Evolutionary conservation across 495 filamentous ascomycete species (phyloP).

Genomic region (Aspergillus baeticus): DNA sequence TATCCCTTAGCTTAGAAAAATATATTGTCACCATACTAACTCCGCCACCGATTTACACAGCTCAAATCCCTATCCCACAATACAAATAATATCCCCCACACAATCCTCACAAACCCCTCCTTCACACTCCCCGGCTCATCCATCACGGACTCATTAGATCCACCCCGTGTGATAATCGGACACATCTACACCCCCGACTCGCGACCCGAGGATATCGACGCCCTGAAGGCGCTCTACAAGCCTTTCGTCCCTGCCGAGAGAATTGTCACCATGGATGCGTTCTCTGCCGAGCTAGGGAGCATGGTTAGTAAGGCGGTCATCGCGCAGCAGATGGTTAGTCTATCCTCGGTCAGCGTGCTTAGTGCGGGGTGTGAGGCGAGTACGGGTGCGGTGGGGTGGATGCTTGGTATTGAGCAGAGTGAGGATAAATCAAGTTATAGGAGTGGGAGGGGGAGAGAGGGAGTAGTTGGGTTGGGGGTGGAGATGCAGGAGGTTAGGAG

Average conservation of each 20-base stretch:
- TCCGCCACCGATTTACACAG: constrained; percentile 15
- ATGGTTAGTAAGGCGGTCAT: constrained; percentile 74
- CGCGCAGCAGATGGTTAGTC: constrained; percentile 68
- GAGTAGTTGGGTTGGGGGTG: constrained; percentile 61
- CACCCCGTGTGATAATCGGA: constrained; percentile 74
- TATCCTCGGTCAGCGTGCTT: constrained; percentile 70
- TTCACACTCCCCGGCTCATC: constrained; percentile 78
- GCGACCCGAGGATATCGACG: constrained; percentile 49
- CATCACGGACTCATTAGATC: constrained; percentile 61
- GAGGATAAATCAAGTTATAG: too few species aligned
- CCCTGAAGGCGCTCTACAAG: constrained; percentile 61
- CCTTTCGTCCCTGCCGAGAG: constrained; percentile 62
- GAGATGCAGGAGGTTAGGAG: constrained; percentile 75
- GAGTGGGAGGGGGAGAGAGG: constrained; percentile 35
- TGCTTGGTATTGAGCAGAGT: neutral
- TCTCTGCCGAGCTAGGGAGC: constrained; percentile 75
- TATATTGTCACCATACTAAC: neutral
- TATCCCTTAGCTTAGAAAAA: too few species aligned
- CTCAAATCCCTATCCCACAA: constrained; percentile 25
- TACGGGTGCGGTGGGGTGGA: constrained; percentile 56
- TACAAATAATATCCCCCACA: constrained; percentile 54
- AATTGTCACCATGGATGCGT: constrained; percentile 71
- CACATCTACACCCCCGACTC: constrained; percentile 24
- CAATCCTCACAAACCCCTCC: constrained; percentile 77
- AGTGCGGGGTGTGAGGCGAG: constrained; percentile 73